Evolutionary conservation across 2,329 filamentous ascomycete genomes (phyloP).

Genomic region (Alternaria triticimaculans): DNA sequence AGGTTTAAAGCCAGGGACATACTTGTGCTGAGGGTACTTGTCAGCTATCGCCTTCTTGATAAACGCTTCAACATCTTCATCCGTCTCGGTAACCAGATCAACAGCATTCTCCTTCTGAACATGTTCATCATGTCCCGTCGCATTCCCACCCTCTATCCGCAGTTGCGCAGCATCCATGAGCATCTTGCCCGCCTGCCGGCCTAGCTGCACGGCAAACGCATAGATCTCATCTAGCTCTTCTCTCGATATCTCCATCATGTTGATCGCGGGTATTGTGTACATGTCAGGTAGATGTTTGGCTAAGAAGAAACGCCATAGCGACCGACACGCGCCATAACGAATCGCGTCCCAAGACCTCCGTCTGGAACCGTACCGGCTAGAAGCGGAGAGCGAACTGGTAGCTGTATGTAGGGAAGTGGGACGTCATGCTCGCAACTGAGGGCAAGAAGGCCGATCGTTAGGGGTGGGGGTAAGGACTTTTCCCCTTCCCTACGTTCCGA

Average conservation of each 20-base stretch:
- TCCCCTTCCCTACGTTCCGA: conserved; percentile 10
- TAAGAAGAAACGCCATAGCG: neutral
- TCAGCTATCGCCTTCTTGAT: conserved; percentile 66
- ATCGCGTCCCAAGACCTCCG: conserved; percentile 1
- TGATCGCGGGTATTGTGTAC: conserved; percentile 1
- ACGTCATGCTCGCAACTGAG: neutral
- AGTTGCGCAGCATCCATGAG: conserved; percentile 69
- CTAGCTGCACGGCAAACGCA: conserved; percentile 72
- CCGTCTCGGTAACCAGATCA: conserved; percentile 78
- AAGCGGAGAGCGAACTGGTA: neutral
- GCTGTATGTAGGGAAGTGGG: neutral
- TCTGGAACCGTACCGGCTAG: conserved; percentile 11
- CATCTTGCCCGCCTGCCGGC: conserved; percentile 71
- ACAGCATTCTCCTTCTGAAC: conserved; percentile 77
- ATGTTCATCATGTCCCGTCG: conserved; percentile 43
- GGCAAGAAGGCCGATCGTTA: conserved; percentile 1
- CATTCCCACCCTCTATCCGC: conserved; percentile 55
- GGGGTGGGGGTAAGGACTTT: conserved; percentile 14
- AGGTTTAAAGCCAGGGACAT: neutral
- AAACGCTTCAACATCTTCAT: conserved; percentile 76
- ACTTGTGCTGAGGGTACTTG: conserved; percentile 72
- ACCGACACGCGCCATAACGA: neutral
- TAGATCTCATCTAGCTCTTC: conserved; percentile 70
- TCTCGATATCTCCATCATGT: conserved; percentile 34
- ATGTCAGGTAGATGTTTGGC: neutral